Base-by-base conservation (phyloP, 805 yeast species). In the Grigorovia transvaalensis region DNA sequence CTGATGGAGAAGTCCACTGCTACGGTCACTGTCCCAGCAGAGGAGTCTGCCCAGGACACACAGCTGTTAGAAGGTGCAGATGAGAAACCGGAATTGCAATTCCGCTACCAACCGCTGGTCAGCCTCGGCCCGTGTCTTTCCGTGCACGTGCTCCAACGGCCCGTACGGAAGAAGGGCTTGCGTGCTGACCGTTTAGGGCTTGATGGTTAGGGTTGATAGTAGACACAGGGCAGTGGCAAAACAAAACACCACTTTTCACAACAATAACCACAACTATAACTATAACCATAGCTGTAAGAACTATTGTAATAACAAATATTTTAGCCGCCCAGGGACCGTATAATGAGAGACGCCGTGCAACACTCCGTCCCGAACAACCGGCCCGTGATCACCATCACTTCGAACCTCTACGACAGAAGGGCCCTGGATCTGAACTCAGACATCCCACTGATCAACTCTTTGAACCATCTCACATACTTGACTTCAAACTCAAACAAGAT, bases 361-460 rank as follows among this genome's bases (percentile, higher is more conserved):
- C 81, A 84, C 62, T 82, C 90, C 20, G 79, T 88, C 48, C 69
- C 82, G 49, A 78, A 82, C 51, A 93, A 91, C 71, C 78, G 84
- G 65, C 97, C 99, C 4, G 89, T 96, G n/a, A 88, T 90, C 30
- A 82, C 90, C 29, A 88, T 91, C 54, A 84, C 96, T 8, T 80
- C 96, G 29, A 82, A 91, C 19, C 78, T 91, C 33, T 91, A 91
- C 65, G 98, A 91, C 69, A 72, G 98, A 53, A 71, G 98, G 49
- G 97, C 98, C 0, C 74, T 91, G 50, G 98, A 93, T 65, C 86
- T 90, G 56, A 85, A 96, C 1, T 80, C 88, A 30, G 90, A 88
- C 63, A 81, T 85, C 58, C 97, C 99, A 1, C 74, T 91, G 52
- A 93, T 93, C 54, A 89, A 88, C 74, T 88, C 96, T 8, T 73